Conservation (phyloP, 148 eudicot species). For the Persicaria maculosa region DNA sequence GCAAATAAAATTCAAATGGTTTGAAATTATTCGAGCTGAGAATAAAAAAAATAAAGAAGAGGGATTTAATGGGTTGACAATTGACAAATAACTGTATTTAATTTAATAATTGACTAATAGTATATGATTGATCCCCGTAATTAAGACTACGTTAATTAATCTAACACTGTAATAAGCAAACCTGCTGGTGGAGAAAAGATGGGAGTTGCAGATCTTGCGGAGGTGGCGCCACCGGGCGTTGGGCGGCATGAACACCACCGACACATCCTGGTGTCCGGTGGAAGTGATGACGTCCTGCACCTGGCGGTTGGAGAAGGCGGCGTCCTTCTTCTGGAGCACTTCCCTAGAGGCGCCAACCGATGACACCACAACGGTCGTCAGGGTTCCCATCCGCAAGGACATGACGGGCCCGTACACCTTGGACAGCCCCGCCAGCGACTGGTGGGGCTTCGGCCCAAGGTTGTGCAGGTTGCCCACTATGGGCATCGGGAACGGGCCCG, state of each 20-base stretch:
- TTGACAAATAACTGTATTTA: too few relatives aligned
- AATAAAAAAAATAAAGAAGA: too few relatives aligned
- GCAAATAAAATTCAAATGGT: too few relatives aligned
- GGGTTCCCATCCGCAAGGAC: slow-evolving; percentile 33
- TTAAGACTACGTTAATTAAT: background rate
- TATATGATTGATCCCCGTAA: background rate
- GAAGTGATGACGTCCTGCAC: slow-evolving; percentile 28
- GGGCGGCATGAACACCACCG: slow-evolving; percentile 36
- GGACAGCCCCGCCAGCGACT: slow-evolving; percentile 38
- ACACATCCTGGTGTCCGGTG: slow-evolving; percentile 27
- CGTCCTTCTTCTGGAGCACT: slow-evolving; percentile 48
- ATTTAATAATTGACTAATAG: background rate
- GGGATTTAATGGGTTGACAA: too few relatives aligned
- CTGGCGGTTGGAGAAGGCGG: slow-evolving; percentile 30
- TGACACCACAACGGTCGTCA: slow-evolving; percentile 38
- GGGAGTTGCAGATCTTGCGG: slow-evolving; percentile 17
- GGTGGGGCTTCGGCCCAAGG: slow-evolving; percentile 45
- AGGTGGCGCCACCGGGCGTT: slow-evolving; percentile 29
- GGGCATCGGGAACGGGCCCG: slow-evolving; percentile 45
- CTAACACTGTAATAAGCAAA: background rate
- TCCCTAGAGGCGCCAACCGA: slow-evolving; percentile 40
- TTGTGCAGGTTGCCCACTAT: slow-evolving; percentile 45
- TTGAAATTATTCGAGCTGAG: too few relatives aligned
- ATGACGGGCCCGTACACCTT: slow-evolving; percentile 39
- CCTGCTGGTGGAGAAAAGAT: slow-evolving; percentile 15